These are phyloP conservation scores for Aspergillus spinulosporus DNA, from an alignment of 2,329 filamentous ascomycete species.

Conservation along the genomic window DNA sequence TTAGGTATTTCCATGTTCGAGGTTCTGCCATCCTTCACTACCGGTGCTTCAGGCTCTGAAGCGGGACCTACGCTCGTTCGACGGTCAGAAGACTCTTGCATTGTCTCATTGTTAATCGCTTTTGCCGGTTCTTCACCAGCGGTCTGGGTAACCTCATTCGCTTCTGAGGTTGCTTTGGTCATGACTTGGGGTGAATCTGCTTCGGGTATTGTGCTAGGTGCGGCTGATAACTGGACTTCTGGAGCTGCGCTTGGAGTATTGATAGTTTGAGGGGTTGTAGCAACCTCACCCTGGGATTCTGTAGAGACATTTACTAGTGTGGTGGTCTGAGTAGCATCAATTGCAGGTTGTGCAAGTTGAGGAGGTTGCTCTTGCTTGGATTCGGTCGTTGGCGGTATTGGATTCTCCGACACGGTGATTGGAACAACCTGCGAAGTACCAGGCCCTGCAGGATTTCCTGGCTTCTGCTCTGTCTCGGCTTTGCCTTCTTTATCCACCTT, in stretches of 20 bases:
- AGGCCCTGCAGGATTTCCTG: conserved; percentile 16
- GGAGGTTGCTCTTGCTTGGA: conserved; percentile 14
- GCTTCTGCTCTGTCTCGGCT: conserved; percentile 23
- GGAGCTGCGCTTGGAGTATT: not conserved
- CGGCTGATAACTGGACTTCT: not conserved
- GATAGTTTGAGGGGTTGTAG: not conserved
- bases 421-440: conserved; percentile 10
- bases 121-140: conserved; percentile 1
- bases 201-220: conserved; percentile 1
- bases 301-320: not conserved
- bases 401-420: conserved; percentile 5
- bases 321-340: conserved; percentile 5
- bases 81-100: conserved; percentile 10
- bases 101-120: not conserved
- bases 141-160: not conserved
- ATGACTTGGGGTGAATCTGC: not conserved
- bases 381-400: conserved; percentile 13
- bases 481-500: conserved; percentile 34
- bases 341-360: not conserved
- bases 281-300: not conserved
- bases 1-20: conserved; percentile 2
- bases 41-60: conserved; percentile 1
- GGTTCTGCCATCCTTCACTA: conserved; percentile 12
- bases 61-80: not conserved
- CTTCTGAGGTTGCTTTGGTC: not conserved